phyloP scores from a whole-genome alignment of 352 stramenopile species.

The Globisporangium megalacanthum region DNA sequence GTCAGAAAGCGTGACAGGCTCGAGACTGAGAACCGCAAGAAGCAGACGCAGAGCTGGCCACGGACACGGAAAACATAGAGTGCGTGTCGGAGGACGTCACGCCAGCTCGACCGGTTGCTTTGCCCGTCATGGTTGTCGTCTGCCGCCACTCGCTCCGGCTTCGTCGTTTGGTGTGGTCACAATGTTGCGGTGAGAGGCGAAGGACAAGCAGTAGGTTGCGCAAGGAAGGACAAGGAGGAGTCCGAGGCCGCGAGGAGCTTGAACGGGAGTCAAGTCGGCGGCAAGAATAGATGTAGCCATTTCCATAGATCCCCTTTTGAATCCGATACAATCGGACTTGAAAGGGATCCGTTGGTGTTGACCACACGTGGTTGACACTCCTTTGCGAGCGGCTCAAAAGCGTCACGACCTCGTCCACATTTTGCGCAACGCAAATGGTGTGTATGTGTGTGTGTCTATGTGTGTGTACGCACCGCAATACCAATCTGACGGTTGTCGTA shows the following conservation, averaged over 20 bases:
- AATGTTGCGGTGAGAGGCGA: too few species aligned
- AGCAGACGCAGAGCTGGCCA: neutral
- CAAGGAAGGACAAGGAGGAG: neutral
- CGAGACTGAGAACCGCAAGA: neutral
- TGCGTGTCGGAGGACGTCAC: constrained; percentile 28
- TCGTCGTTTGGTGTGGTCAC: neutral
- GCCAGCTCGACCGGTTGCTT: constrained; percentile 16
- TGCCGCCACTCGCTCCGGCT: neutral
- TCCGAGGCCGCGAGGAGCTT: too few species aligned
- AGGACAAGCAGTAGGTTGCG: neutral
- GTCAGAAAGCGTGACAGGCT: neutral
- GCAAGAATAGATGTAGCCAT: neutral
- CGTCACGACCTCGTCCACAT: too few species aligned
- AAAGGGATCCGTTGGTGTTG: neutral
- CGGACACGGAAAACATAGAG: constrained; percentile 37
- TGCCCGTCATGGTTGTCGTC: constrained; percentile 29
- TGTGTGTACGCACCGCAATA: too few species aligned
- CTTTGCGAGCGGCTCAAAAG: too few species aligned
- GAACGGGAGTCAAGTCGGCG: too few species aligned
- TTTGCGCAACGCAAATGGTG: too few species aligned
- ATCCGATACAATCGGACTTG: neutral
- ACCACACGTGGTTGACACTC: neutral
- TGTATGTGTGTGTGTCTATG: too few species aligned
- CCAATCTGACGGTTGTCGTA: too few species aligned
- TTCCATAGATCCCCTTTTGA: neutral